Conservation (phyloP, 805 yeast genomes). For the Kuraishia floccosa region DNA sequence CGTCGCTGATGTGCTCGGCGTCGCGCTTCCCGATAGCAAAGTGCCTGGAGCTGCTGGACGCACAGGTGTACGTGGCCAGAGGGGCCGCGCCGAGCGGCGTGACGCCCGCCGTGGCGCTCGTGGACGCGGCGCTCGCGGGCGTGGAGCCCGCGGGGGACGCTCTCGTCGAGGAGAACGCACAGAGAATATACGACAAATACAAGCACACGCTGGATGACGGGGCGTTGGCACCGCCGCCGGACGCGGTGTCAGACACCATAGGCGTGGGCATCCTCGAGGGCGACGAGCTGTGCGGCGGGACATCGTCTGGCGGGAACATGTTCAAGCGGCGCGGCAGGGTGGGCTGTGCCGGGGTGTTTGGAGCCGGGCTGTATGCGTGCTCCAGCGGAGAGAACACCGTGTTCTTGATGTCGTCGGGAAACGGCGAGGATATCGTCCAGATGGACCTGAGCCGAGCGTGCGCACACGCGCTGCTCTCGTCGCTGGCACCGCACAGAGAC, state of each 20-base stretch:
- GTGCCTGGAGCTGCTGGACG: background rate
- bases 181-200: background rate
- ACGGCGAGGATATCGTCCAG: constrained; percentile 42
- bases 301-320: constrained; percentile 45
- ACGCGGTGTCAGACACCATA: constrained; percentile 28
- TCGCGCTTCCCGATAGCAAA: background rate
- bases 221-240: background rate
- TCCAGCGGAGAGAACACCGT: constrained; percentile 12
- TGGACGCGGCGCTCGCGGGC: too few species aligned
- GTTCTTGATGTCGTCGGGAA: constrained; percentile 34
- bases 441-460: constrained; percentile 26
- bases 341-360: constrained; percentile 43
- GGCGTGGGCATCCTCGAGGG: constrained; percentile 21
- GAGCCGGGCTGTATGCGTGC: constrained; percentile 26
- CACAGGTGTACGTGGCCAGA: background rate
- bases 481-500: constrained; percentile 7
- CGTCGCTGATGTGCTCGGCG: background rate
- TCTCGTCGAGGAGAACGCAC: background rate
- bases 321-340: constrained; percentile 36
- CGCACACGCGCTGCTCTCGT: constrained; percentile 8
- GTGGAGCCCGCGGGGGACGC: background rate
- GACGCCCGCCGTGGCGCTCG: background rate
- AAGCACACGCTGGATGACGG: background rate
- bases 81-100: background rate
- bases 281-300: constrained; percentile 13